A percentile compares a stretch with the other conserved stretches of the same genome.
phyloP scores from a whole-genome alignment of 225 moss, liverwort and hornwort genomes.

The Pseudisothecium myosuroides region DNA sequence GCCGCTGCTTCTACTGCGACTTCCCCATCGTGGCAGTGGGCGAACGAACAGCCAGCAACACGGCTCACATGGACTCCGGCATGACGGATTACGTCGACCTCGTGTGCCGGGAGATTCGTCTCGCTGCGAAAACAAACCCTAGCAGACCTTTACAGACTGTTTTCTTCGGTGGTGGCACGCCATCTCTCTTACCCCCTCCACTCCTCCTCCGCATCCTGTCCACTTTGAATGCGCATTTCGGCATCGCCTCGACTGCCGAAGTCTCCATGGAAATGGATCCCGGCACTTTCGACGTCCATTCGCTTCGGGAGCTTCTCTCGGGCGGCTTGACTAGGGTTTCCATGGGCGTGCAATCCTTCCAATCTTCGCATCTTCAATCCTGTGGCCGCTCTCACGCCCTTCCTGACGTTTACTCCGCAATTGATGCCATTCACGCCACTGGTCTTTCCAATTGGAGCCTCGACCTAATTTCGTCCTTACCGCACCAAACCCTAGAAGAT shows the following conservation, averaged over 20 bases:
- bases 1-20: slow-evolving; percentile 94
- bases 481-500: slow-evolving; percentile 53
- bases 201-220: slow-evolving; percentile 59
- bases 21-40: slow-evolving; percentile 84
- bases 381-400: slow-evolving; percentile 84
- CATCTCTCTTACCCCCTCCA: slow-evolving; percentile 64
- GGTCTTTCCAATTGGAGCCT: slow-evolving; percentile 79
- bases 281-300: slow-evolving; percentile 63
- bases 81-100: slow-evolving; percentile 79
- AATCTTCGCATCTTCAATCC: slow-evolving; percentile 49
- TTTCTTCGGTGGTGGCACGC: slow-evolving; percentile 95
- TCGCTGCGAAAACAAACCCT: slow-evolving; percentile 24
- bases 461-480: slow-evolving; percentile 81
- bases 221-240: slow-evolving; percentile 31
- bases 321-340: slow-evolving; percentile 74
- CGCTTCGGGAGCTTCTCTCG: slow-evolving; percentile 50
- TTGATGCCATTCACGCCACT: slow-evolving; percentile 54
- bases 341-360: slow-evolving; percentile 88
- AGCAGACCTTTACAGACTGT: slow-evolving; percentile 45
- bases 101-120: slow-evolving; percentile 71
- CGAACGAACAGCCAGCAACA: slow-evolving; percentile 46
- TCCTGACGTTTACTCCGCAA: slow-evolving; percentile 68
- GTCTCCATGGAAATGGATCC: slow-evolving; percentile 98
- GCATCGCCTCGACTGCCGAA: slow-evolving; percentile 48
- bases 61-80: slow-evolving; percentile 36